Base-by-base conservation (phyloP, 768 basidiomycete genomes). In the Naematelia encephala region DNA sequence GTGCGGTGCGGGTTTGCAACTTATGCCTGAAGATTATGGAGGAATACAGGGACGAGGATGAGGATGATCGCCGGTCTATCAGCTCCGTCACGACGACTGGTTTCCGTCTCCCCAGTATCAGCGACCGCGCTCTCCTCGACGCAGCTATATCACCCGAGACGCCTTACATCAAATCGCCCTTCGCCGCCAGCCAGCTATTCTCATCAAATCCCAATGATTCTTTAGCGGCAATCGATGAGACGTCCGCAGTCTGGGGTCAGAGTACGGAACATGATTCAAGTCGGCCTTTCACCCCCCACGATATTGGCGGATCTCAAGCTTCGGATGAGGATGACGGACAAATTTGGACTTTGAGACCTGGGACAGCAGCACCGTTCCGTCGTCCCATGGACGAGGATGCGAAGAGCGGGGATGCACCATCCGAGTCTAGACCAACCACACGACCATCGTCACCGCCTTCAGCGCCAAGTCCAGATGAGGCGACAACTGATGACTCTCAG, bases 1-100 rank as follows among this genome's bases (percentile, higher is more conserved):
- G 91, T n/a, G 90, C 89, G 84, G 84, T 99, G 52, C 85, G 96
- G 56, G 88, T 96, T 8, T 99, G 96, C 79, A 97, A 97, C 68
- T 80, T 96, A 13, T 98, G 94, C 76, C 81, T 94, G n/a, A 87
- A 89, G 64, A 91, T 91, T 77, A 84, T 93, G 56, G 87, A 89
- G 54, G 89, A 86, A 62, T 90, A 87, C 4, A 87, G 89, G 53
- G 90, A 93, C 53, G 90, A 94, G 56, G 91, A 96, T 47, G 92
- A 94, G 53, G 91, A 96, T 49, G 92, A 94, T 59, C 84, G 84
- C 29, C 85, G 89, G 51, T 91, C 90, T 4, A 81, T 93, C 56
- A 80, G 84, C 26, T 92, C 91, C 1, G 85, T 85, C 19, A 80
- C 82, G 2, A 82, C 85, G 1, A 83, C 85, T 1, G 84, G 86